Conservation (phyloP, 441 rosid genomes). For the Gossypium davidsonii region DNA sequence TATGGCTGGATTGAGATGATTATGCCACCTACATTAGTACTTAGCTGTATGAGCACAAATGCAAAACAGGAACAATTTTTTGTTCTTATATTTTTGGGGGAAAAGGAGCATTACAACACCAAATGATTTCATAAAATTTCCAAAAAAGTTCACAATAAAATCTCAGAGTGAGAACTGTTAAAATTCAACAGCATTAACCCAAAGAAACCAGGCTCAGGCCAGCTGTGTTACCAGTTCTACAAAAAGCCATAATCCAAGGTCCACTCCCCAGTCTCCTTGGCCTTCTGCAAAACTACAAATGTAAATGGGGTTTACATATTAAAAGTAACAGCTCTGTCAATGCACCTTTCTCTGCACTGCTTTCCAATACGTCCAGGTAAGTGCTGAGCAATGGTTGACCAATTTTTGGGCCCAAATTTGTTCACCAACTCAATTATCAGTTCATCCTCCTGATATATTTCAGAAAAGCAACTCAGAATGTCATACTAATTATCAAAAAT, state of each 20-base stretch:
- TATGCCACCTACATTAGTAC: constrained; percentile 60
- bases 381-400: constrained; percentile 94
- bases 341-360: constrained; percentile 94
- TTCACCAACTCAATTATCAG: constrained; percentile 73
- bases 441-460: constrained; percentile 69
- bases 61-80: neutral
- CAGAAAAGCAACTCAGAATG: constrained; percentile 4
- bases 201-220: neutral
- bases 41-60: constrained; percentile 12
- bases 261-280: neutral
- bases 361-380: constrained; percentile 97
- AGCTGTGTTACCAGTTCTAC: neutral
- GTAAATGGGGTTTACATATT: neutral
- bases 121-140: neutral
- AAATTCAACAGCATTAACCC: neutral
- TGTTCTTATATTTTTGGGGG: neutral
- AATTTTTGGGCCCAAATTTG: constrained; percentile 83
- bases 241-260: neutral
- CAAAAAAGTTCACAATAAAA: neutral
- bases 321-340: constrained; percentile 2
- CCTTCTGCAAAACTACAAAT: neutral
- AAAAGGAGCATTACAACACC: neutral
- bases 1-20: constrained; percentile 94
- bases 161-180: neutral
- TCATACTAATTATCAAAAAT: neutral